phyloP scores from a whole-genome alignment of 768 basidiomycete species.

The Tulasnella sp. region DNA sequence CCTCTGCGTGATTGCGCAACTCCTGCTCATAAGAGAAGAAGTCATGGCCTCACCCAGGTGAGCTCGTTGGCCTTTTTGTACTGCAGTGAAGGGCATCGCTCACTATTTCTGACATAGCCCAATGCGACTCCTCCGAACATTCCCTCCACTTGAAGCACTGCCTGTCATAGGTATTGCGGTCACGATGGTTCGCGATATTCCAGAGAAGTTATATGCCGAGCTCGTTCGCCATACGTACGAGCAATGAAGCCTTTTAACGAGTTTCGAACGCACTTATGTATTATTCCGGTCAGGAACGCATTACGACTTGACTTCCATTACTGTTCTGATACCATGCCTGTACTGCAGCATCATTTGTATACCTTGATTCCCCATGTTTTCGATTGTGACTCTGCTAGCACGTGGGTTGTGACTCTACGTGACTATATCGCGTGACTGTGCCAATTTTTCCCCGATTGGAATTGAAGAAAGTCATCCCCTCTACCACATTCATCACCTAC shows the following conservation, averaged over 20 bases:
- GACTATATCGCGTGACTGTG: too few relatives aligned
- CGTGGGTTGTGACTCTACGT: too few relatives aligned
- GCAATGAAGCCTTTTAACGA: too few relatives aligned
- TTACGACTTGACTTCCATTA: too few relatives aligned
- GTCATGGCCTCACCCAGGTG: constrained; percentile 82
- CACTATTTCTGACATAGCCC: constrained; percentile 40
- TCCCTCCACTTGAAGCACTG: constrained; percentile 79
- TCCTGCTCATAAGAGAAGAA: constrained; percentile 78
- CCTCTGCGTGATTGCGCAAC: constrained; percentile 90
- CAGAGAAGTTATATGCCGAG: constrained; percentile 74
- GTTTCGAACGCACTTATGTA: too few relatives aligned
- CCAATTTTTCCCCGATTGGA: too few relatives aligned
- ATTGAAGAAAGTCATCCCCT: constrained; percentile 15
- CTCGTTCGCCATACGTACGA: constrained; percentile 74
- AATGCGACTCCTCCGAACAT: constrained; percentile 86
- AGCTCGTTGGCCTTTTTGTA: constrained; percentile 19
- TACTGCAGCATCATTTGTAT: too few relatives aligned
- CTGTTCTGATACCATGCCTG: too few relatives aligned
- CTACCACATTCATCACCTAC: constrained; percentile 21
- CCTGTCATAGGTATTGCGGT: constrained; percentile 88
- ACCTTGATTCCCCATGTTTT: too few relatives aligned
- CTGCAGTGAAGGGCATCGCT: background rate
- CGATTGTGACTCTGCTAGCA: too few relatives aligned
- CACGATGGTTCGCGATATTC: constrained; percentile 84
- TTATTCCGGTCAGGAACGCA: too few relatives aligned